Base-by-base conservation (phyloP, 2,329 filamentous ascomycete species). In the Ophiosphaerella korrae region DNA sequence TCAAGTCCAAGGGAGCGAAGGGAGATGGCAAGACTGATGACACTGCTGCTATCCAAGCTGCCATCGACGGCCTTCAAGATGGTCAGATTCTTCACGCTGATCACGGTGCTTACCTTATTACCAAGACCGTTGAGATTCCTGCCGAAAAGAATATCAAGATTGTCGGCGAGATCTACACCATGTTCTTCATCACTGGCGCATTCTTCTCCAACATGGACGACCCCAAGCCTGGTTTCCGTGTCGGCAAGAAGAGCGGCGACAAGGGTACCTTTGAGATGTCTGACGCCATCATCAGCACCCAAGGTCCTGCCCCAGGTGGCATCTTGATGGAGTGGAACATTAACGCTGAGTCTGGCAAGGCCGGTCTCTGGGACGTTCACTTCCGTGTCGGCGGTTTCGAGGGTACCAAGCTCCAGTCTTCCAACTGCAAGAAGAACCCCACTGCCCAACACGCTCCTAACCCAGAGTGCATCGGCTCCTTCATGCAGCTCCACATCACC, bases 341-440 rank as follows among this genome's bases (percentile, higher is more conserved):
- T 36, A 85, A 84, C 37, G 72, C 82, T 3, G 61, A 80, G 74
- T 82, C 87, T 50, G 91, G 90, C 40, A 83, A 85, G 1, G 87
- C 86, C 16, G 93, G 86, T 55, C 86, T 97, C 75, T 99, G 92
- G 90, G 94, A 99, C 67, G 87, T 92, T n/a, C 94, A 99, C 79
- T 88, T 94, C 77, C 90, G 94, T 68, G 84, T 99, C 63, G 93
- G 92, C 64, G 94, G 94, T 37, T 87, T 88, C 47, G 87, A 89
- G 4, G 93, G 93, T 53, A 95, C 92, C 24, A 76, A 89, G 58
- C 83, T 97, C 13, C 90, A 95, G 75, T 88, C 87, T 14, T 82
- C 90, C 72, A 86, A 81, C 48, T 97, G 92, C 78, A 75, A 83
- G 72, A 95, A 95, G 82, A 89, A 87, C 56, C 88, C 89, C 36